Base-by-base conservation (phyloP, 1,284 basidiomycete genomes). In the Pterula multifida region DNA sequence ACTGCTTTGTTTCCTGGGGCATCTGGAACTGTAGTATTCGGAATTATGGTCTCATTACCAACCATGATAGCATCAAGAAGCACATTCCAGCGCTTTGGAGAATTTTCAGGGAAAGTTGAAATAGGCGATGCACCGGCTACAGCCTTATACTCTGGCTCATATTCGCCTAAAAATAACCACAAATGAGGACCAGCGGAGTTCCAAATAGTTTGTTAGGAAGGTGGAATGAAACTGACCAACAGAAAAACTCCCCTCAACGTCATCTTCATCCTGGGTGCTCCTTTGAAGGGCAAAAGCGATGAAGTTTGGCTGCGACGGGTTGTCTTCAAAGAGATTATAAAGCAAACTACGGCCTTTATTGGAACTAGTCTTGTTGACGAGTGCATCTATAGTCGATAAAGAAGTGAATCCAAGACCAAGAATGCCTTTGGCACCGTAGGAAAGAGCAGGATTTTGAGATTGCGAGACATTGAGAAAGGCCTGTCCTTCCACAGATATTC, bases 371-470 rank as follows among this genome's bases (percentile, higher is more conserved):
- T 63, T 58, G 55, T 83, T 85, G 48, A 88, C 65, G 2, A 68
- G 60, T 12, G 67, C 61, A 59, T 88, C 83, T 45, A 90, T 73
- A 35, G 66, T 73, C 2, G 87, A 90, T 26, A 89, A 72, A 15
- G 76, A 76, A 26, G 78, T 79, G 60, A 90, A 88, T 36, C 87
- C 85, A n/a, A 89, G 71, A 15, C 86, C 86, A 28, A 79, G 63
- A 57, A 90, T 78, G n/a, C 87, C 87, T 54, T 68, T 59, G 15
- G 83, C 81, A 21, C 81, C 82, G 57, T 83, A 87, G 2, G 70
- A 67, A n/a, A 85, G 67, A 6, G 81, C 81, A 23, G 85, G 83
- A 61, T 89, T 87, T 49, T 72, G 61, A 3, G 78, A 81, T 6
- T 60, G 54, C 3, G 73, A 69, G 6, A 73, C 79, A 55, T 83